Base-by-base conservation (phyloP, 176 grass and related monocot genomes). In the Triticum dicoccoides region DNA sequence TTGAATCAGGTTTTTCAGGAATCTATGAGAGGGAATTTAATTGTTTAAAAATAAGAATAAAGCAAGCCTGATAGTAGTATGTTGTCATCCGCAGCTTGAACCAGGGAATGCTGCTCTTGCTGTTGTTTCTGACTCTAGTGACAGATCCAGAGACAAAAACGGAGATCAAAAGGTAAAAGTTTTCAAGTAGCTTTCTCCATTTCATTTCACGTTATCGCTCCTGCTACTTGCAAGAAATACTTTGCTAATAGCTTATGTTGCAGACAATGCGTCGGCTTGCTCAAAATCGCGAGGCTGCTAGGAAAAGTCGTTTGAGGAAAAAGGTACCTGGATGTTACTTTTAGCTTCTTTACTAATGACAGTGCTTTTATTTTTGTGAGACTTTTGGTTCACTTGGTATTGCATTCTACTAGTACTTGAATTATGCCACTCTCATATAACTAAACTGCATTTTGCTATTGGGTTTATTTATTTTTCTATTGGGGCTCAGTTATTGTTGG, bases 231-330 rank as follows among this genome's bases (percentile, higher is more conserved):
- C 56, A 64, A 27, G 15, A 58, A 29, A 76, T 69, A 80, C 76
- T 90, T 77, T 93, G 30, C 67, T 83, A 13, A 89, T 88, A 80
- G 29, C 20, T 83, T 84, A 77, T 62, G 80, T 58, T 78, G 30
- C 72, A 99, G 97, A 84, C 92, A 77, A 29, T 94, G 69, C 92
- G 97, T 14, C 93, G 97, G 37, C 92, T 99, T 80, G 97, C 97
- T 80, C 97, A 99, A 91, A 99, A 99, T 89, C 97, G 94, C 4
- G 97, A 99, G 76, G 97, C 97, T 81, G 97, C 97, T 76, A 94
- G 97, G 83, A 99, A 99, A 81, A 99, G 97, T 83, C 92, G 94
- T 73, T 91, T 99, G 87, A 96, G 97, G 80, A 99, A 99, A 87
- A 99, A 99, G 92, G 97, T 99, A 76, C 63, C 73, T 67, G n/a